phyloP scores from a whole-genome alignment of 768 basidiomycete species.

The Termitomyces heimii region DNA sequence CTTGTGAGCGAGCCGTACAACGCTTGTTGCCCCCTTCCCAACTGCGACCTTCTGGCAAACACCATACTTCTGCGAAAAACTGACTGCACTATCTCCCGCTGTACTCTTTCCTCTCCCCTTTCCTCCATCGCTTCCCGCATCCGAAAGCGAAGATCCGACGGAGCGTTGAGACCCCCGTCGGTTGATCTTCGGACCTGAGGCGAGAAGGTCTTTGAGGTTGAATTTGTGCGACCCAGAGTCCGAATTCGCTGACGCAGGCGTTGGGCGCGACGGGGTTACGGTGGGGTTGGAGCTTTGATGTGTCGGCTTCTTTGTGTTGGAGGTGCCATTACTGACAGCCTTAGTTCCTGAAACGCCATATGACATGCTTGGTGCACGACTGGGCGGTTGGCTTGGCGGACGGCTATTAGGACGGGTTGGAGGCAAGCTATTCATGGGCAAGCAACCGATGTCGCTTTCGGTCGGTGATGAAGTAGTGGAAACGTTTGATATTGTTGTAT shows the following conservation, averaged over 20 bases:
- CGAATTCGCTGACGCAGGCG: conserved; percentile 40
- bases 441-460: conserved; percentile 53
- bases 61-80: conserved; percentile 85
- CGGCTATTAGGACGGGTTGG: conserved; percentile 45
- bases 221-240: conserved; percentile 69
- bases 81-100: conserved; percentile 38
- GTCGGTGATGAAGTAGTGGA: conserved; percentile 42
- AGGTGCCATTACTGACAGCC: conserved; percentile 14
- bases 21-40: conserved; percentile 97
- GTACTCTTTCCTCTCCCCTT: conserved; percentile 28
- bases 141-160: conserved; percentile 57
- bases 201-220: conserved; percentile 76
- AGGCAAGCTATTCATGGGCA: conserved; percentile 46
- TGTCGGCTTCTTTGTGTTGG: conserved; percentile 17
- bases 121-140: conserved; percentile 26
- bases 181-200: conserved; percentile 65
- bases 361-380: conserved; percentile 46
- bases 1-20: conserved; percentile 95
- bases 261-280: conserved; percentile 17
- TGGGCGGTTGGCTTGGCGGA: conserved; percentile 45
- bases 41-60: conserved; percentile 96
- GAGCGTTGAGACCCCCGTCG: conserved; percentile 68
- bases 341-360: conserved; percentile 33
- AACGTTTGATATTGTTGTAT: conserved; percentile 24
- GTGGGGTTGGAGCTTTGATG: conserved; percentile 12